Evolutionary conservation across 495 filamentous ascomycete genomes (phyloP), one percentile per base, ranked within the genome.

Genomic region (Alectoria sarmentosa): DNA sequence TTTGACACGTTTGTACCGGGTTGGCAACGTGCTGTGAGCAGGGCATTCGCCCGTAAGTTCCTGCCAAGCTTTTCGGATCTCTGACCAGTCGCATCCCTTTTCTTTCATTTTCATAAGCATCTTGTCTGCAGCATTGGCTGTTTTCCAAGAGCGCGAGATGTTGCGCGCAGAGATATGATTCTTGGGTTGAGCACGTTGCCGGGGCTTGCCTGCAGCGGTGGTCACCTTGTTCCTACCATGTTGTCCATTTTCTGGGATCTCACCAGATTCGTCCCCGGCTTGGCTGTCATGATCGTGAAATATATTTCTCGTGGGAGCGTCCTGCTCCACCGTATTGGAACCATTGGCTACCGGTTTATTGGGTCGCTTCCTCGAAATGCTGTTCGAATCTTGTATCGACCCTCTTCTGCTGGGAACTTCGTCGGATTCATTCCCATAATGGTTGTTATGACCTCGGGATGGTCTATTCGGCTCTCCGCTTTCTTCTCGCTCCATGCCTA

Each of bases 31-130:
- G 30, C 37, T 42, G 0, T 21, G 6, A 10, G 30, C 39, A 7
- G 39, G 28, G 15, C 28, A n/a, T 37, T 61, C 34, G 41, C 58
- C 58, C 1, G 58, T 61, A 8, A 61, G 32, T 3, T 37, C 58
- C 34, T n/a, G 13, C 58, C 58, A 61, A 19, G 32, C 39, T 44
- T n/a, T 46, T 38, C 58, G 58, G 39, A 61, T 61, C 58, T 61
- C 58, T 17, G n/a, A 5, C 58, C 58, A 61, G 19, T 7, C 15
- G 19, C 41, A 38, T 44, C 34, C 58, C 15, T 46, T 26, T 6
- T 6, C 5, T 37, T 42, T 61, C 58, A 61, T 38, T 17, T 37
- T 61, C 58, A 61, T 41, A 4, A 61, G 32, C 58, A 42, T 61
- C 58, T 42, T 37, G n/a, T 61, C 58, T 61, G 23, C 58, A 21